Evolutionary conservation across 176 grass and related monocot genomes (phyloP).

Genomic region (Triticum timopheevii): DNA sequence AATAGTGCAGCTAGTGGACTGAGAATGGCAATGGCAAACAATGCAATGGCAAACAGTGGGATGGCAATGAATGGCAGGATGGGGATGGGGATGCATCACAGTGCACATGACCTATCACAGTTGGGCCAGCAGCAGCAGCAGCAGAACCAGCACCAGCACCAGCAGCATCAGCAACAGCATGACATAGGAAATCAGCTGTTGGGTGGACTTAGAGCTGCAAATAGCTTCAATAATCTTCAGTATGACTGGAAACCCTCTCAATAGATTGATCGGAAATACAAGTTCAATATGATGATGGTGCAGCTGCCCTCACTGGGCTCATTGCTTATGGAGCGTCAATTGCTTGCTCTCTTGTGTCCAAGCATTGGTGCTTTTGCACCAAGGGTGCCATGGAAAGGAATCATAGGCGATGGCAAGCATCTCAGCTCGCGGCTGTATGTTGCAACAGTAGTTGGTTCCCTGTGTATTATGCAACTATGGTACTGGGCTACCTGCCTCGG

Average conservation of each 20-base stretch:
- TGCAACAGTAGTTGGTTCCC: slow-evolving; percentile 37
- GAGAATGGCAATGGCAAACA: slow-evolving; percentile 50
- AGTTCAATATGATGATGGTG: slow-evolving; percentile 32
- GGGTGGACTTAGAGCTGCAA: slow-evolving; percentile 67
- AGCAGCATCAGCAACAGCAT: slow-evolving; percentile 69
- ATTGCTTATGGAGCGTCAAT: slow-evolving; percentile 28
- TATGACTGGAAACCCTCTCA: slow-evolving; percentile 94
- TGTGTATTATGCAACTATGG: slow-evolving; percentile 41
- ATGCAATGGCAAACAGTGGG: slow-evolving; percentile 57
- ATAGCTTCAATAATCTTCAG: slow-evolving; percentile 82
- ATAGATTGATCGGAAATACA: slow-evolving; percentile 37
- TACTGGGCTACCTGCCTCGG: slow-evolving; percentile 27
- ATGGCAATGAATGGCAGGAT: slow-evolving; percentile 70
- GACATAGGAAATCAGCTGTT: slow-evolving; percentile 80
- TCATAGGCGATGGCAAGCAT: slow-evolving; percentile 33
- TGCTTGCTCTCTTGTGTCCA: slow-evolving; percentile 21
- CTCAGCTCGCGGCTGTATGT: slow-evolving; percentile 36
- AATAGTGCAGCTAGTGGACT: slow-evolving; percentile 44
- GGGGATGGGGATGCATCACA: slow-evolving; percentile 73
- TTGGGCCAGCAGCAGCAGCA: slow-evolving; percentile 65
- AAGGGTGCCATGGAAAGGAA: slow-evolving; percentile 30
- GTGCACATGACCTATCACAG: slow-evolving; percentile 61
- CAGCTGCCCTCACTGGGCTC: slow-evolving; percentile 13
- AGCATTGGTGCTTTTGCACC: slow-evolving; percentile 19
- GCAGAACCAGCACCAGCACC: slow-evolving; percentile 33